Evolutionary conservation across 345 rosid genomes (phyloP).

Genomic region (Xanthoceras sorbifolium): DNA sequence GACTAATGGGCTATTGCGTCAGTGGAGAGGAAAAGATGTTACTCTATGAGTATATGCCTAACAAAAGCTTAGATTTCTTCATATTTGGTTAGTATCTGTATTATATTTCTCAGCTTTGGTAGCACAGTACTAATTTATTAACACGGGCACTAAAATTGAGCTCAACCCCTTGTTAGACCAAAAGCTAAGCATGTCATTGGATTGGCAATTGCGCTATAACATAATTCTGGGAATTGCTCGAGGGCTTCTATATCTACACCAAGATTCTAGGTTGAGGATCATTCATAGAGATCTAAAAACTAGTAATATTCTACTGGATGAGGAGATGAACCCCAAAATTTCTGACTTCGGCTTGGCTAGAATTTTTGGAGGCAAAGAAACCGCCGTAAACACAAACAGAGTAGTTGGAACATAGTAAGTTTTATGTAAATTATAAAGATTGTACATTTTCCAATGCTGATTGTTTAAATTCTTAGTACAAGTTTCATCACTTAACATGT

Average conservation of each 20-base stretch:
- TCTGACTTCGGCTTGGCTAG: conserved; percentile 82
- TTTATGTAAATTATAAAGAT: not conserved
- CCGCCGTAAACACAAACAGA: conserved; percentile 52
- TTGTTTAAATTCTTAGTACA: not conserved
- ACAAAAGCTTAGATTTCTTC: conserved; percentile 65
- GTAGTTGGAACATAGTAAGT: conserved; percentile 81
- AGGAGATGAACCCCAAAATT: conserved; percentile 71
- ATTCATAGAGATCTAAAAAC: conserved; percentile 74
- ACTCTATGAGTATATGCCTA: conserved; percentile 66
- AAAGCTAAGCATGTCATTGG: conserved; percentile 30
- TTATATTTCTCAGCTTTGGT: not conserved
- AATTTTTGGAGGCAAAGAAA: conserved; percentile 58
- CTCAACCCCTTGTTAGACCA: conserved; percentile 39
- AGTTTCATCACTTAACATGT: conserved; percentile 30
- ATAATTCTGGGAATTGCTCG: conserved; percentile 73
- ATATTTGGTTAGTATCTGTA: conserved; percentile 46
- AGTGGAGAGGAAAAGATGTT: conserved; percentile 57
- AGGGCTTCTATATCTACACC: conserved; percentile 70
- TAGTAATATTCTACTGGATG: conserved; percentile 64
- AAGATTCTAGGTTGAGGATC: conserved; percentile 71
- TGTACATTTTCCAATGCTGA: not conserved
- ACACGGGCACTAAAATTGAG: not conserved
- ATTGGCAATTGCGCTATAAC: conserved; percentile 49
- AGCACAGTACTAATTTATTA: not conserved
- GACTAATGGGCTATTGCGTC: conserved; percentile 65